Percentiles rank a stretch among this genome's conserved stretches.
Conservation (phyloP, 1,284 basidiomycete species). For the Somion occarium region DNA sequence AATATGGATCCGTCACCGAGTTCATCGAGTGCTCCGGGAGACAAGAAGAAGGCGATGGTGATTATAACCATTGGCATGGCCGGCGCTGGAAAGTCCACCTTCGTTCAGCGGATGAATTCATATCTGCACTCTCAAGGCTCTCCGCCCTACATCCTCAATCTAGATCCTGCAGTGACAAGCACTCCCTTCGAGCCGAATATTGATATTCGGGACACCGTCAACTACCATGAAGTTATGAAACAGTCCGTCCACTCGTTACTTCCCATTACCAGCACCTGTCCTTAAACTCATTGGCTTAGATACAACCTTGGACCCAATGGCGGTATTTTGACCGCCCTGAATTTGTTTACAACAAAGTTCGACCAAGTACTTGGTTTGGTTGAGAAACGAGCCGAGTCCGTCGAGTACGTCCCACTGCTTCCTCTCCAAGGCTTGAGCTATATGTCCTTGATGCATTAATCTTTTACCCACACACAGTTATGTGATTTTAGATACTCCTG, state of each 20-base stretch:
- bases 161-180: conserved; percentile 92
- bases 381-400: conserved; percentile 84
- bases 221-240: conserved; percentile 99
- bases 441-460: not conserved
- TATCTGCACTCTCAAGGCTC: conserved; percentile 65
- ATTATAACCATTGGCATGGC: conserved; percentile 94
- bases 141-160: conserved; percentile 94
- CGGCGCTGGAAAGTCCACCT: conserved; percentile 94
- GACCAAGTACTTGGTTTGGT: conserved; percentile 94
- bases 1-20: not conserved
- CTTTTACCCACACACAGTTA: conserved; percentile 48
- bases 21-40: not conserved
- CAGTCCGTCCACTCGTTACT: conserved; percentile 91
- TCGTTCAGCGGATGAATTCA: conserved; percentile 91
- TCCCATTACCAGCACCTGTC: too few species aligned
- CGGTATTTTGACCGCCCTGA: conserved; percentile 94
- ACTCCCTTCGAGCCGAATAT: conserved; percentile 95
- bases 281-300: conserved; percentile 36
- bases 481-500: conserved; percentile 95
- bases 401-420: conserved; percentile 62
- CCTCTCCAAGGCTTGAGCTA: conserved; percentile 1
- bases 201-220: conserved; percentile 96
- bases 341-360: conserved; percentile 98
- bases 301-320: conserved; percentile 99
- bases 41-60: conserved; percentile 62